Base-by-base conservation (phyloP, 2,329 filamentous ascomycete species). In the Cercospora sp. region DNA sequence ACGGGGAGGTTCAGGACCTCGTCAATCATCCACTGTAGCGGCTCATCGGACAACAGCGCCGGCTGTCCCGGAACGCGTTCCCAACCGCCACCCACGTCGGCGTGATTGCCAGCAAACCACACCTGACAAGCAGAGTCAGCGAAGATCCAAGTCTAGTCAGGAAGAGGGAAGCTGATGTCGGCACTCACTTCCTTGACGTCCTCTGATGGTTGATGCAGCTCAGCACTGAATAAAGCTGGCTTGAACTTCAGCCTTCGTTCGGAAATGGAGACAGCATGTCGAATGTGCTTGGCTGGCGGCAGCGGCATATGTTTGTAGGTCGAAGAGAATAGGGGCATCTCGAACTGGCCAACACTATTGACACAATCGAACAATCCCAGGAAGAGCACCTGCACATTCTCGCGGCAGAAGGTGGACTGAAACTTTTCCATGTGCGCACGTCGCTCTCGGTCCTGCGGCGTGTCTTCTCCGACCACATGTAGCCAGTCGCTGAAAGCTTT, bases 351-450 rank as follows among this genome's bases (percentile, higher is more conserved):
- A 0, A 75, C 0, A 49, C 66, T 67, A 61, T 74, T 71, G 49
- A 72, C 70, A 53, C 71, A 74, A 58, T 73, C 64, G 55, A 94
- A 95, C 0, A 95, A 83, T 0, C 92, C 92, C 1, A 95, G 82
- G 72, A 94, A 94, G 86, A 85, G 69, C 40, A 94, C 92, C 0
- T 90, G 85, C 10, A 88, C 85, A 1, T 93, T 90, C 0, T 91
- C 91, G 0, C 92, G 83, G 51, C 89, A 91, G 76, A 95, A 95
- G 0, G 91, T 94, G 78, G 94, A 90, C 21, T 91, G 86, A 76
- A 95, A 95, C 0, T 87, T 89, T 72, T 89, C 91, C 88, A 94
- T 91, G 74, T 53, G 57, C n/a, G n/a, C 37, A 55, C 30, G 51
- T 28, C n/a, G 12, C 32, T 34, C 37, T 12, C 26, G 45, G 7